Evolutionary conservation across 1,139 yeast species (phyloP), one percentile per base, ranked within the genome.

Genomic region (Casaregolazyma lundiana): DNA sequence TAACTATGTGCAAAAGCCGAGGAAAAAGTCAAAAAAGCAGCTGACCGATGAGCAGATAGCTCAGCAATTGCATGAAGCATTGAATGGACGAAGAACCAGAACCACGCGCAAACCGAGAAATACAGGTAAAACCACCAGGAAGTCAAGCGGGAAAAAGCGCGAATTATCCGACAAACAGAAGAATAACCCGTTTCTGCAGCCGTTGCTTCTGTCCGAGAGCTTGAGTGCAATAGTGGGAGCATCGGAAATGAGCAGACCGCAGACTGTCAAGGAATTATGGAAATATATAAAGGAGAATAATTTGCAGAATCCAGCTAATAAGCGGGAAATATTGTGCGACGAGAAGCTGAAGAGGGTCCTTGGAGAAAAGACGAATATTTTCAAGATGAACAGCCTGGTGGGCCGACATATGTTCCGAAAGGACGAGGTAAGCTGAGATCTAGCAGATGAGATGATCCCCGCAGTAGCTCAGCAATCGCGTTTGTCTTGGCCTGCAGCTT

Each of bases 191-290:
- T 60, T 61, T 48, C 58, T 60, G 42, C 54, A 54, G 29, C 54
- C 56, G 19, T 41, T 71, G 66, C 63, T 63, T 4, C 62, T 84
- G 29, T 78, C 85, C 18, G 70, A 73, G 3, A 75, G 73, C 40
- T 70, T 86, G 35, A 69, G 72, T 37, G 68, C 59, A 3, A 63
- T 85, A 19, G 53, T 77, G 19, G 74, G 72, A 1, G 68, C 59
- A 6, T 7, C 78, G 71, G 64, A 58, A n/a, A 63, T 76, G 46
- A 75, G 87, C 1, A 68, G 95, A 55, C 83, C 94, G 0, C 83
- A 82, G 59, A 81, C 83, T 21, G 90, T 84, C 26, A 84, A 84
- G 55, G 68, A 66, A 41, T 66, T 86, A 17, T 87, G 96, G 96
- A 76, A 71, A 9, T 80, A 87, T 61, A 84, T 87, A 53, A 84